These are phyloP conservation scores for Cutaneotrichosporon cutaneum DNA, from an alignment of 1,284 basidiomycete species.

Conservation along the genomic window DNA sequence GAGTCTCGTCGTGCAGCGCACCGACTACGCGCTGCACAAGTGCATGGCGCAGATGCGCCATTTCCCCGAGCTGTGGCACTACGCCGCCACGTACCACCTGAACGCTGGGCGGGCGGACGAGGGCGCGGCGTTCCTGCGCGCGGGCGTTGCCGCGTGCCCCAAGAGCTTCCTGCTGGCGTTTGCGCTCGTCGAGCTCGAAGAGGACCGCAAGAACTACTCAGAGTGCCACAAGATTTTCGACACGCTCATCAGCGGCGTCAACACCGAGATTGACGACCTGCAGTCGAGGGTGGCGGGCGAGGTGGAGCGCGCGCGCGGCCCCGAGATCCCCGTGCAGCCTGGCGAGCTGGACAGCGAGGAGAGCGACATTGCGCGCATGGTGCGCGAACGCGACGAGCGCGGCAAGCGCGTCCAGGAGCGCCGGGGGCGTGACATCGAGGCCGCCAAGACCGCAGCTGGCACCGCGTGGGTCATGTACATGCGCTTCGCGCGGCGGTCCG, in stretches of 20 bases:
- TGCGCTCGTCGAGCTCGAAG: constrained; percentile 80
- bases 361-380: constrained; percentile 57
- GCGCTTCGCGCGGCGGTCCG: constrained; percentile 81
- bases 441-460: constrained; percentile 55
- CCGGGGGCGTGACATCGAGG: constrained; percentile 56
- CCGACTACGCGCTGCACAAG: constrained; percentile 82
- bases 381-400: constrained; percentile 64
- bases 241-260: constrained; percentile 67
- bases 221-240: constrained; percentile 70
- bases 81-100: constrained; percentile 79
- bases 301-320: constrained; percentile 52
- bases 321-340: constrained; percentile 41
- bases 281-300: constrained; percentile 60
- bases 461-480: constrained; percentile 79
- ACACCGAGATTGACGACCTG: constrained; percentile 69
- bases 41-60: constrained; percentile 82
- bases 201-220: constrained; percentile 63
- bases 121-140: constrained; percentile 72
- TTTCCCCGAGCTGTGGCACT: constrained; percentile 94
- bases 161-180: constrained; percentile 84
- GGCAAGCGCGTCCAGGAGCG: constrained; percentile 53
- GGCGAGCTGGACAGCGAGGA: constrained; percentile 45
- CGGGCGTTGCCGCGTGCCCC: constrained; percentile 85
- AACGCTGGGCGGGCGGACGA: constrained; percentile 77
- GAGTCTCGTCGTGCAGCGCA: constrained; percentile 62